A percentile compares a stretch with the other conserved stretches of the same genome.
phyloP scores from a whole-genome alignment of 2,329 filamentous ascomycete genomes.

The Fonsecaea monophora region DNA sequence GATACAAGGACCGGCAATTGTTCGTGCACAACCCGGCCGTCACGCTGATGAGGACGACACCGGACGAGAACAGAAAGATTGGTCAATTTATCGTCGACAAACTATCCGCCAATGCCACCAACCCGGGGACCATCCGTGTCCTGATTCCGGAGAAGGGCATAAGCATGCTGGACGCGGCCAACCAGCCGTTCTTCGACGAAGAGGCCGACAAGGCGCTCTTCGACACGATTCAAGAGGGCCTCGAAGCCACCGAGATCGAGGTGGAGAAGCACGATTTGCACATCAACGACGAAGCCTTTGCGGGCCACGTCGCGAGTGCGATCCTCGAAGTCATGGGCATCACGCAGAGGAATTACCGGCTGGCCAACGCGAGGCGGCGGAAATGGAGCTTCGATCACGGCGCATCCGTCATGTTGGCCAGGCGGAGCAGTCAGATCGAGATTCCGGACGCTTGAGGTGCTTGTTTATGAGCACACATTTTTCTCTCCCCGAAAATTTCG shows the following conservation, averaged over 20 bases:
- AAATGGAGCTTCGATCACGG: slow-evolving; percentile 41
- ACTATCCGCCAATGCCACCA: slow-evolving; percentile 52
- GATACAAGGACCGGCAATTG: slow-evolving; percentile 60
- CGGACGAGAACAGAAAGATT: slow-evolving; percentile 63
- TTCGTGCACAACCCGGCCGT: slow-evolving; percentile 71
- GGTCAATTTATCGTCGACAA: slow-evolving; percentile 64
- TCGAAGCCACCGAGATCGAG: slow-evolving; percentile 58
- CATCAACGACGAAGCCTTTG: slow-evolving; percentile 64
- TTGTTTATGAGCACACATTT: background rate
- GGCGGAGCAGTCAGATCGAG: slow-evolving; percentile 36
- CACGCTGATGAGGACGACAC: slow-evolving; percentile 69
- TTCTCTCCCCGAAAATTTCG: background rate
- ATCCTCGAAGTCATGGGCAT: slow-evolving; percentile 39
- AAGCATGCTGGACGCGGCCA: slow-evolving; percentile 65
- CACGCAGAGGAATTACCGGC: slow-evolving; percentile 36
- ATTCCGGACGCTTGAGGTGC: slow-evolving; percentile 32
- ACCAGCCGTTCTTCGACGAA: slow-evolving; percentile 60
- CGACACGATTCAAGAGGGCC: slow-evolving; percentile 55
- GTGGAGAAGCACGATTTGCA: slow-evolving; percentile 58
- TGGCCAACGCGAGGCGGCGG: slow-evolving; percentile 36
- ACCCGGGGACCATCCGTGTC: slow-evolving; percentile 58
- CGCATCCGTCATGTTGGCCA: slow-evolving; percentile 31
- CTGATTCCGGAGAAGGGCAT: slow-evolving; percentile 67
- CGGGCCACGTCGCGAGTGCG: slow-evolving; percentile 42
- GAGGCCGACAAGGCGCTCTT: slow-evolving; percentile 58